Evolutionary conservation across 768 basidiomycete genomes (phyloP), one percentile per base, ranked within the genome.

Genomic region (Hypholoma sublateritium): DNA sequence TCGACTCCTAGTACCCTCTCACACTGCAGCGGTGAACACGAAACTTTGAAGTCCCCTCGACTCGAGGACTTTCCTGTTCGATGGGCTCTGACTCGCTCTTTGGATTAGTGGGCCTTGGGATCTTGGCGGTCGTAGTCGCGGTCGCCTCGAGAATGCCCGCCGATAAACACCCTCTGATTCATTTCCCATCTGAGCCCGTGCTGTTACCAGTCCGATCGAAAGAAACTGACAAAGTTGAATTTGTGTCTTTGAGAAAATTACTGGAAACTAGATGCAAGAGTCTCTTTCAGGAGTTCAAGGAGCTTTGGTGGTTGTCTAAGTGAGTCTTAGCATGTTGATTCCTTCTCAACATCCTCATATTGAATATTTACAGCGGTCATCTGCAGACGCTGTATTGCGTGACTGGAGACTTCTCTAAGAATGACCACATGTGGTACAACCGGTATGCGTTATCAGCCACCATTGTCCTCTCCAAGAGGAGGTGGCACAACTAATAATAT

Each of bases 301-400:
- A 79, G 34, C 59, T 77, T 46, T 83, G 77, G 81, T 81, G 79
- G 78, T 72, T 82, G 50, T 74, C 65, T 65, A 79, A 76, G 79
- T 80, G 53, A 50, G 78, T 69, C n/a, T 16, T 24, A 41, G 16
- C 22, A 16, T 34, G 28, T 41, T 42, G 43, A 46, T 21, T 8
- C n/a, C 32, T 22, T 43, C 43, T 47, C 6, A 32, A 6, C 22
- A 42, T 24, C 37, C 48, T 58, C 19, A 25, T 25, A 35, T 35
- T 41, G 28, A 55, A 51, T 36, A 17, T 22, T 44, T 52, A 34
- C 55, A 86, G 85, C 64, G 86, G 85, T 3, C 85, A 89, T 66
- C 59, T 87, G 11, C 86, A 88, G 60, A 88, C 87, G 0, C 67
- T 81, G 12, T 86, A 85, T 50, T 81, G 79, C 51, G 83, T 84